These are phyloP conservation scores for Mikania micrantha DNA, from an alignment of 129 eudicot genomes.

Conservation along the genomic window DNA sequence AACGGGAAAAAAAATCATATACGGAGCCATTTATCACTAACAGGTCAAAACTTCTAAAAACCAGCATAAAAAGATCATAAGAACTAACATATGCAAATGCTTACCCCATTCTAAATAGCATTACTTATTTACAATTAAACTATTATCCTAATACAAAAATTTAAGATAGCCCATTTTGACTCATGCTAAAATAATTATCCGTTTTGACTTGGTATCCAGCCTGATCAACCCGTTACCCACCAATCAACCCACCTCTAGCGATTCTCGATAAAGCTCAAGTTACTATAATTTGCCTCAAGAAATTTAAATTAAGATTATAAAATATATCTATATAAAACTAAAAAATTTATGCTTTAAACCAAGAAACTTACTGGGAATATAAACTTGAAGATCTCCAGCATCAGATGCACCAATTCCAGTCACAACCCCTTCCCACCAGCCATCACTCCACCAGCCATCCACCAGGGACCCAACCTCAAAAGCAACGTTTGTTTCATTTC, in stretches of 20 bases:
- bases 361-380: slow-evolving; percentile 59
- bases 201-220: not conserved
- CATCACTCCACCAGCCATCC: slow-evolving; percentile 99
- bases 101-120: not conserved
- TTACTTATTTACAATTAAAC: too few species aligned
- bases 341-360: not conserved
- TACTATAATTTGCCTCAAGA: not conserved
- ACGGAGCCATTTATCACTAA: not conserved
- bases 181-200: not conserved
- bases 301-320: not conserved
- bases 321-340: not conserved
- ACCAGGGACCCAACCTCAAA: slow-evolving; percentile 70
- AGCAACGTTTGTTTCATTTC: slow-evolving; percentile 17
- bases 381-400: slow-evolving; percentile 55
- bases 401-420: slow-evolving; percentile 29
- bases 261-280: too few species aligned
- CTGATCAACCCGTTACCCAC: not conserved
- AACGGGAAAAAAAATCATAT: too few species aligned
- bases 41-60: not conserved
- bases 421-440: slow-evolving; percentile 99
- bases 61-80: not conserved
- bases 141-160: too few species aligned
- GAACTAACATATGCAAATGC: not conserved
- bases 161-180: not conserved
- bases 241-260: not conserved